A percentile compares a stretch with the other conserved stretches of the same genome.
Conservation (phyloP, 371 early-diverging fungal species). For the Mucor mucedo region DNA sequence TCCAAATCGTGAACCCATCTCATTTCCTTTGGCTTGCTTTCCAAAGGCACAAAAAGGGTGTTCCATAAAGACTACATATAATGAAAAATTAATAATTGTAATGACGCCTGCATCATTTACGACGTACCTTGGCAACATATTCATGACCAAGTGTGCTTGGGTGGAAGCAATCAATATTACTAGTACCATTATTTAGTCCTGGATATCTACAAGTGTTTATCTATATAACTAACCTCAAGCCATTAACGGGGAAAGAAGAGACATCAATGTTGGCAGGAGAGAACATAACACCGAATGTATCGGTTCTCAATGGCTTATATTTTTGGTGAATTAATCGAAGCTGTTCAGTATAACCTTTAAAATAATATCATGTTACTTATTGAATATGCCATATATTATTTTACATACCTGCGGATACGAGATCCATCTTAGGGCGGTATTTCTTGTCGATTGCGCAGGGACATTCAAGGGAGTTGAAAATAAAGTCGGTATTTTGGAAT, state of each 20-base stretch:
- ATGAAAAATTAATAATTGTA: not conserved
- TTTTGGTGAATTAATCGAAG: constrained; percentile 46
- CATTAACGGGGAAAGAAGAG: constrained; percentile 18
- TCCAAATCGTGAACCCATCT: not conserved
- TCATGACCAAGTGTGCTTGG: constrained; percentile 18
- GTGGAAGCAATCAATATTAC: constrained; percentile 26
- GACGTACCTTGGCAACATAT: constrained; percentile 19
- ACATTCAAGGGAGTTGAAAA: constrained; percentile 23
- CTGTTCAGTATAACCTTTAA: constrained; percentile 42
- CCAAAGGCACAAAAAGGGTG: constrained; percentile 12
- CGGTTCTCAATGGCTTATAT: constrained; percentile 21
- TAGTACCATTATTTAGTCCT: not conserved
- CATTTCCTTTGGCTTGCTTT: constrained; percentile 1
- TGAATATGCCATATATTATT: not conserved
- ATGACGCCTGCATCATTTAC: not conserved
- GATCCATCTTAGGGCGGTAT: constrained; percentile 15
- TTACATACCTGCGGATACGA: constrained; percentile 16
- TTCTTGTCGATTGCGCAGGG: constrained; percentile 14
- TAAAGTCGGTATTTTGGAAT: constrained; percentile 7
- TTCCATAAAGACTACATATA: constrained; percentile 17
- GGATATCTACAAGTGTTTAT: not conserved
- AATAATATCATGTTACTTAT: not conserved
- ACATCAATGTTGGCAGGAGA: constrained; percentile 27
- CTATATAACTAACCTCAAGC: constrained; percentile 14
- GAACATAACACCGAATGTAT: constrained; percentile 28